These are phyloP conservation scores for Penicillium crystallinum DNA, from an alignment of 495 filamentous ascomycete species.

Conservation along the genomic window DNA sequence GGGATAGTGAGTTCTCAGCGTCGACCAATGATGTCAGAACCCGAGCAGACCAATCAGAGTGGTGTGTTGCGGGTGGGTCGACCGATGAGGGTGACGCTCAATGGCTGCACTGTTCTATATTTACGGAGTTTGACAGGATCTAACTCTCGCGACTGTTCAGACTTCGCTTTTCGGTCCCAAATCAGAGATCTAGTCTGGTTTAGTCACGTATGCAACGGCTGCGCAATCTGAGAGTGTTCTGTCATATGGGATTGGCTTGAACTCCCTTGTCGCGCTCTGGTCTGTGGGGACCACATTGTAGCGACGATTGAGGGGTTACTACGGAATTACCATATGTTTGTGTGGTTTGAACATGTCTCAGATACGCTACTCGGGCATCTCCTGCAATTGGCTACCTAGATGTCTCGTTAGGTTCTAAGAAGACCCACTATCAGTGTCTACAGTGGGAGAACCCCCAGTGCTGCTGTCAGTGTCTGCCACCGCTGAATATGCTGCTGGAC, in stretches of 20 bases:
- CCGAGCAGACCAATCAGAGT: constrained; percentile 23
- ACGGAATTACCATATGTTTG: not conserved
- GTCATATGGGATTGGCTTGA: not conserved
- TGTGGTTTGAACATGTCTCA: not conserved
- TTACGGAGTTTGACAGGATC: not conserved
- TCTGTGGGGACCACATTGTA: not conserved
- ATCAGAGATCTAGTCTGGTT: not conserved
- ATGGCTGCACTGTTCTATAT: constrained; percentile 2
- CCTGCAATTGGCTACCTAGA: too few species aligned
- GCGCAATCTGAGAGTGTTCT: not conserved
- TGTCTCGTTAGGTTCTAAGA: too few species aligned
- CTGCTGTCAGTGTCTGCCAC: too few species aligned
- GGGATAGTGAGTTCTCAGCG: constrained; percentile 7
- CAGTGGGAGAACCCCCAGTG: too few species aligned
- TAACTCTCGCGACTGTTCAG: not conserved
- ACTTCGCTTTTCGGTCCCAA: not conserved
- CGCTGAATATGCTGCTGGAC: too few species aligned
- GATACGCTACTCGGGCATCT: too few species aligned
- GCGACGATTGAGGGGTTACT: not conserved
- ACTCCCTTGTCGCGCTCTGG: not conserved
- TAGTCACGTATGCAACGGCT: not conserved
- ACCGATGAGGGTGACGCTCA: not conserved
- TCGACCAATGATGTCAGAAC: constrained; percentile 20
- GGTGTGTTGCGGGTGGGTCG: not conserved
- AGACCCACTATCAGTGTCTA: too few species aligned